Evolutionary conservation across 192 early-diverging fungal species (phyloP).

Genomic region (Umbelopsis sp.): DNA sequence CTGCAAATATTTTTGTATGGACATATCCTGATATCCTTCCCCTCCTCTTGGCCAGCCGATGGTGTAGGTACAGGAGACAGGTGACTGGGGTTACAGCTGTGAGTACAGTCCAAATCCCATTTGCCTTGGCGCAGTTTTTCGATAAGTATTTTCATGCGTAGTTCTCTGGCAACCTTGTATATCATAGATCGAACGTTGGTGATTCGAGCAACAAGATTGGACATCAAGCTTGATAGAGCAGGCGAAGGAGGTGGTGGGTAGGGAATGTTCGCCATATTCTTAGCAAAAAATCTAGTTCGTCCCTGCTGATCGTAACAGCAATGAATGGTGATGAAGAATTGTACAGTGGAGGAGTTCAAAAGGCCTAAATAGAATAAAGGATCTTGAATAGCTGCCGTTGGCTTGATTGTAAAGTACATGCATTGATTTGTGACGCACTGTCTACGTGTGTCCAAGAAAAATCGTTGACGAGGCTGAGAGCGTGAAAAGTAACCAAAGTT

Average conservation of each 20-base stretch:
- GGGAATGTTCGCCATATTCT: slow-evolving; percentile 62
- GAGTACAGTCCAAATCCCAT: slow-evolving; percentile 15
- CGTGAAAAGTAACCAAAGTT: slow-evolving; percentile 59
- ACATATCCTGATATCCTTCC: background rate
- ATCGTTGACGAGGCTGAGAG: slow-evolving; percentile 55
- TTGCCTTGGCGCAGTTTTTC: slow-evolving; percentile 26
- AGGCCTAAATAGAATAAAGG: slow-evolving; percentile 47
- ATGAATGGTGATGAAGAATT: slow-evolving; percentile 46
- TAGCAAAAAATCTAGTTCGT: slow-evolving; percentile 54
- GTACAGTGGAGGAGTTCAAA: slow-evolving; percentile 53
- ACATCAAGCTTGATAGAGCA: slow-evolving; percentile 1
- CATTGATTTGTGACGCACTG: slow-evolving; percentile 60
- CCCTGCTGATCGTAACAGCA: slow-evolving; percentile 63
- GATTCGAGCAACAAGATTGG: slow-evolving; percentile 9
- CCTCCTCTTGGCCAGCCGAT: background rate
- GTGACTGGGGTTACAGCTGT: background rate
- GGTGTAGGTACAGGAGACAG: background rate
- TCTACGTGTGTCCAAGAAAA: slow-evolving; percentile 49
- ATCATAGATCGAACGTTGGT: slow-evolving; percentile 12
- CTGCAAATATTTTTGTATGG: background rate
- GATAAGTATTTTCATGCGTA: background rate
- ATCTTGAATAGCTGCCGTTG: slow-evolving; percentile 14
- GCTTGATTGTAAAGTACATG: slow-evolving; percentile 53
- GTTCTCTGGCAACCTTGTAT: slow-evolving; percentile 7
- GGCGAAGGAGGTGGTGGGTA: slow-evolving; percentile 25